phyloP scores from a whole-genome alignment of 192 early-diverging fungal species.

The Coemansia guatemalensis region DNA sequence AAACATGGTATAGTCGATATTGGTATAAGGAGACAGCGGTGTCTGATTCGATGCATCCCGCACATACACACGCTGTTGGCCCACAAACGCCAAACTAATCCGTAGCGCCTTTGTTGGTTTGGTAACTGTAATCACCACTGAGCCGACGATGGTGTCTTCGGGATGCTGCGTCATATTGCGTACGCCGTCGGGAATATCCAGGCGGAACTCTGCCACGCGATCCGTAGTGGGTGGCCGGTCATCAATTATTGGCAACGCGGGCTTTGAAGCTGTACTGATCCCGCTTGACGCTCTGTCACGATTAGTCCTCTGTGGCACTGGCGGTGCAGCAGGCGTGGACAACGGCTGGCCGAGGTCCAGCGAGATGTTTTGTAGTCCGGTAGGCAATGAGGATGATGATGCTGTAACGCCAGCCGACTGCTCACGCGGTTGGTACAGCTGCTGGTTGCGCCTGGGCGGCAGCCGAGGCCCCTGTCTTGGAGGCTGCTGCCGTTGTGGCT shows the following conservation, averaged over 20 bases:
- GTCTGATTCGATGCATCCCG: conserved; percentile 11
- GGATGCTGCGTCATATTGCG: conserved; percentile 42
- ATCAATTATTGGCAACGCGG: not conserved
- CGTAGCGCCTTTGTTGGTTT: conserved; percentile 32
- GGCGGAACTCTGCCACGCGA: conserved; percentile 34
- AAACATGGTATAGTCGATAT: conserved; percentile 30
- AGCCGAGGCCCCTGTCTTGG: not conserved
- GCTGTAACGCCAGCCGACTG: conserved; percentile 10
- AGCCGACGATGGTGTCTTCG: conserved; percentile 27
- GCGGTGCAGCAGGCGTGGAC: not conserved
- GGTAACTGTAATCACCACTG: conserved; percentile 39
- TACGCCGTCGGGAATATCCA: conserved; percentile 42
- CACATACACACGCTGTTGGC: conserved; percentile 34
- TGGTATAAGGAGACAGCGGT: conserved; percentile 5
- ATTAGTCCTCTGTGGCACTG: not conserved
- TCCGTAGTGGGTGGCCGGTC: conserved; percentile 41
- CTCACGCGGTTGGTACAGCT: conserved; percentile 31
- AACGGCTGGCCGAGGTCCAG: not conserved
- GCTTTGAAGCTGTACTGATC: not conserved
- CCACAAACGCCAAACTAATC: conserved; percentile 28
- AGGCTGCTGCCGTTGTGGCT: not conserved
- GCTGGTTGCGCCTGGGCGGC: conserved; percentile 14
- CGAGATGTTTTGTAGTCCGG: conserved; percentile 17
- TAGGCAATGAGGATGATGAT: conserved; percentile 2
- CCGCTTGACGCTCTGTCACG: not conserved